Evolutionary conservation across 345 rosid species (phyloP).

Genomic region (Tarenaya hassleriana): DNA sequence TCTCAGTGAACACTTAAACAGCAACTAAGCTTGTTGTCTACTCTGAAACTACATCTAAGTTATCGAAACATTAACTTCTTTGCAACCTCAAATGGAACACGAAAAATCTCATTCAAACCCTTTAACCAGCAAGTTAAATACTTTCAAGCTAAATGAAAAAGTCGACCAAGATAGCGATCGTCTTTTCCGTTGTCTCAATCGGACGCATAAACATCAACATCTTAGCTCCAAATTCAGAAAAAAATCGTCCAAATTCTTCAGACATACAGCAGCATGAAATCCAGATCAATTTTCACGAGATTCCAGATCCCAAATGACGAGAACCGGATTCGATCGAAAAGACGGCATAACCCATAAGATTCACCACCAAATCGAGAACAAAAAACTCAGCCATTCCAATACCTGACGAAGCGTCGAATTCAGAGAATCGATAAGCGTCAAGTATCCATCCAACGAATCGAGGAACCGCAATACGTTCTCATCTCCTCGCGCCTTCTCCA

Average conservation of each 20-base stretch:
- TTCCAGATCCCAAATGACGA: not conserved
- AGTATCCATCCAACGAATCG: conserved; percentile 71
- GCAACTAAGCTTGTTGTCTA: no score
- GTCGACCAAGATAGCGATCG: not conserved
- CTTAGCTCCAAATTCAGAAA: not conserved
- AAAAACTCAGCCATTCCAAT: not conserved
- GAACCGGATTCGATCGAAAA: conserved; percentile 13
- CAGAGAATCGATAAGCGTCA: conserved; percentile 49
- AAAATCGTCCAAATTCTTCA: conserved; percentile 1
- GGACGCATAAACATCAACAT: not conserved
- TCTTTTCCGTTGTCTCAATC: not conserved
- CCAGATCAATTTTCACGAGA: not conserved
- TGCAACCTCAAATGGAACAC: not conserved
- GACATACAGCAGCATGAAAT: not conserved
- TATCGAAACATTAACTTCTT: not conserved
- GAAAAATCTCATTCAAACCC: not conserved
- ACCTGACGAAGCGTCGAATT: conserved; percentile 79
- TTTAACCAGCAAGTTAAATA: not conserved
- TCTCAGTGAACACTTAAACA: no score
- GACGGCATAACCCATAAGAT: not conserved
- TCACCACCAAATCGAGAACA: not conserved
- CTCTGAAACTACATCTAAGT: no score
- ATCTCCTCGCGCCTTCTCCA: conserved; percentile 21
- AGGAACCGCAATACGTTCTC: conserved; percentile 49
- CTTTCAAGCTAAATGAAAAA: not conserved